phyloP scores from a whole-genome alignment of 208 protist species.

The Trypanosoma congolense region DNA sequence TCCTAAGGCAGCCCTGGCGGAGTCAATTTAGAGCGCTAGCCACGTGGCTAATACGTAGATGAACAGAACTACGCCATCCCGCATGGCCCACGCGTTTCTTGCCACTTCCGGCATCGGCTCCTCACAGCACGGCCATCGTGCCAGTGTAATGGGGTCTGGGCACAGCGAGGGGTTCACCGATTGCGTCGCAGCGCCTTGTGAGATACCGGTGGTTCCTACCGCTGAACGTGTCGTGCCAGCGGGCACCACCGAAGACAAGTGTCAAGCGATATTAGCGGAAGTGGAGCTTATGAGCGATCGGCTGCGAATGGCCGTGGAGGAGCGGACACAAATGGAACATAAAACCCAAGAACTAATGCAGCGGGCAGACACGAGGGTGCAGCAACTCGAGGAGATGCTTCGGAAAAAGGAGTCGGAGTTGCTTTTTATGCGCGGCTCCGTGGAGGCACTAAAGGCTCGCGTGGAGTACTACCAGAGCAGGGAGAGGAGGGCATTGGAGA shows the following conservation, averaged over 20 bases:
- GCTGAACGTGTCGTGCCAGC: too few relatives aligned
- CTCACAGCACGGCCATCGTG: not conserved
- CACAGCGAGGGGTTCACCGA: not conserved
- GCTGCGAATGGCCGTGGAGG: not conserved
- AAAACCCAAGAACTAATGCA: not conserved
- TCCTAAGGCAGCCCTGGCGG: too few relatives aligned
- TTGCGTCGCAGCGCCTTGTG: not conserved
- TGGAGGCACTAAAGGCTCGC: not conserved
- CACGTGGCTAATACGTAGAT: too few relatives aligned
- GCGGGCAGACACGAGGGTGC: not conserved
- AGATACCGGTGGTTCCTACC: too few relatives aligned
- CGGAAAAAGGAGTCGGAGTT: conserved; percentile 4
- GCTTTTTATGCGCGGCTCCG: not conserved
- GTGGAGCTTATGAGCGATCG: conserved; percentile 13
- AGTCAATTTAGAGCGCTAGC: too few relatives aligned
- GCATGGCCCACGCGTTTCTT: not conserved
- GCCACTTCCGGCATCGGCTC: not conserved
- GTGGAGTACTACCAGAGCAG: not conserved
- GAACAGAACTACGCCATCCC: not conserved
- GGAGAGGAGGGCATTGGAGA: not conserved
- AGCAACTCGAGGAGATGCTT: conserved; percentile 5
- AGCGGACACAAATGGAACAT: not conserved
- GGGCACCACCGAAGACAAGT: conserved; percentile 11
- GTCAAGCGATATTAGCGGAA: conserved; percentile 14
- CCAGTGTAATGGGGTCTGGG: not conserved